Base-by-base conservation (phyloP, 129 eudicot genomes). In the Flaveria robusta region DNA sequence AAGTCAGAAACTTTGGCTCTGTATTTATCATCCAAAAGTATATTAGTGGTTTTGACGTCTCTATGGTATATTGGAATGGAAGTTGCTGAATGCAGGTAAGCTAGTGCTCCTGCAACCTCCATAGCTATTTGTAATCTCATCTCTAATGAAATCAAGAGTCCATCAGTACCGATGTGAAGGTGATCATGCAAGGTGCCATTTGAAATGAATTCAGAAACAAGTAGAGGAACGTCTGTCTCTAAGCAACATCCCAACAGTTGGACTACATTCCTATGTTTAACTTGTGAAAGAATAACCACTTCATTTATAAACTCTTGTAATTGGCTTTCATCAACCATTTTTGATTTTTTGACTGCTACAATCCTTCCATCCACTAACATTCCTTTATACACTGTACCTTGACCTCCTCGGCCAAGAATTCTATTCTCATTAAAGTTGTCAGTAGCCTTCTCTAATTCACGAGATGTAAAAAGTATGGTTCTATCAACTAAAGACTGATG, bases 231-330 rank as follows among this genome's bases (percentile, higher is more conserved):
- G n/a, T n/a, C n/a, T n/a, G n/a, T n/a, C n/a, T n/a, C n/a, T n/a
- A n/a, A n/a, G 60, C 84, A 81, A 20, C 79, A 80, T 31, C 84
- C 80, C 26, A 67, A 29, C 31, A 68, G 76, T 31, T 81, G 67
- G 65, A 81, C 84, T 3, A 74, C 75, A 58, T 81, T 74, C 22
- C 80, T 75, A 29, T 81, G 84, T 23, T 68, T 81, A 23, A 81
- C 73, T 81, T 81, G 84, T 2, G 84, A 81, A 41, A 81, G 73
- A 56, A 81, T 68, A 22, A 74, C 84, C 56, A 81, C 84, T 31
- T 81, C 84, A 41, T 81, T 81, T 29, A 80, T 80, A 31, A 80
- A 80, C 18, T 80, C 65, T 39, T 74, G 54, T 15, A 74, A 45
- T 55, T 73, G 66, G 29, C 79, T 43, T 58, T 80, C 79, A 55